A percentile compares a stretch with the other conserved stretches of the same genome.
Conservation (phyloP, 169 alveolate species). For the Ichthyophthirius multifiliis region DNA sequence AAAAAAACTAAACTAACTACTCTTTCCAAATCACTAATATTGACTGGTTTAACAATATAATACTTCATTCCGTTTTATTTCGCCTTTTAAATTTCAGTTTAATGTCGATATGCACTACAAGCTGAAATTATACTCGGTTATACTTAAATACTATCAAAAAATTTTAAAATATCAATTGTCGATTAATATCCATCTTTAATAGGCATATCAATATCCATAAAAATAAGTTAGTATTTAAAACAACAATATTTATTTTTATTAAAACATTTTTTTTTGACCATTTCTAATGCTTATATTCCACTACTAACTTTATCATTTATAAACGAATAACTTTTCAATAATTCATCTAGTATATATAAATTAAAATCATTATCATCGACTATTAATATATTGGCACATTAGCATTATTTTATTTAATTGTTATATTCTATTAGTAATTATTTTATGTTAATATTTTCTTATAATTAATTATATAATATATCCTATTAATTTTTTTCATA, state of each 20-base stretch:
- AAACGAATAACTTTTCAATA: background rate
- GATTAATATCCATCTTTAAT: background rate
- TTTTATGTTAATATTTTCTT: no score
- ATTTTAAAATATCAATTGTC: background rate
- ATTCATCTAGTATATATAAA: background rate
- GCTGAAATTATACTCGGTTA: background rate
- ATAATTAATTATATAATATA: no score
- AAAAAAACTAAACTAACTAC: background rate
- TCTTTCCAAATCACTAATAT: background rate
- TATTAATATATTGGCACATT: background rate
- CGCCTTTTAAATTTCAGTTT: background rate
- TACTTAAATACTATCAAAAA: background rate
- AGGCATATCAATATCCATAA: conserved; percentile 9
- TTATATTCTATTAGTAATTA: no score
- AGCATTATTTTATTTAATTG: no score
- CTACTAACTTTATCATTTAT: background rate
- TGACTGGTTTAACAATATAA: background rate
- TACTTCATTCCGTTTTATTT: background rate
- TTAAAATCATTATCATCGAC: background rate
- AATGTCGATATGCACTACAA: background rate
- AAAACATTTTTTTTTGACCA: background rate
- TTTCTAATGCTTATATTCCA: background rate
- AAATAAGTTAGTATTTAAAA: background rate
- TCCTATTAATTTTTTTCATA: no score
- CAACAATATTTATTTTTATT: background rate